A percentile compares a stretch with the other conserved stretches of the same genome.
Evolutionary conservation across 2,329 filamentous ascomycete species (phyloP).

Genomic region (Geosmithia flava): DNA sequence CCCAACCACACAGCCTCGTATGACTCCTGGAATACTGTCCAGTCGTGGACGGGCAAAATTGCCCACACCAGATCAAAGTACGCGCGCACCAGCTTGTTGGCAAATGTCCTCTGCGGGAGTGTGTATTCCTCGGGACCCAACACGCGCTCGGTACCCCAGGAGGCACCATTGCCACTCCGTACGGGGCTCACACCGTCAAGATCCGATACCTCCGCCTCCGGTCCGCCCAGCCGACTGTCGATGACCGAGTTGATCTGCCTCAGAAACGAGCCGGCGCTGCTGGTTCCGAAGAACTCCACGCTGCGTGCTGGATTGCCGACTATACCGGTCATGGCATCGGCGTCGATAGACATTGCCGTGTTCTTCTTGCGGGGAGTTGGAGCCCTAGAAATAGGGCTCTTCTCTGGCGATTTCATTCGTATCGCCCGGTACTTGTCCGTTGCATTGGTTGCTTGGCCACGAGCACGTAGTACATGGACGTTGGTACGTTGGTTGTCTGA

Average conservation of each 20-base stretch:
- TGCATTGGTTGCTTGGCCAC: no score
- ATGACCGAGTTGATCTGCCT: conserved; percentile 4
- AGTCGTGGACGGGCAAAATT: conserved; percentile 1
- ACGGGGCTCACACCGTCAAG: neutral
- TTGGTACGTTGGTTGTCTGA: no score
- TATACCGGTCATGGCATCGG: conserved; percentile 1
- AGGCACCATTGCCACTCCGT: neutral
- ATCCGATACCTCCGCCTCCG: neutral
- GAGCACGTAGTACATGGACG: no score
- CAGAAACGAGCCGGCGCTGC: conserved; percentile 2
- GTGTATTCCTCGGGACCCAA: neutral
- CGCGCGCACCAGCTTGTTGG: neutral
- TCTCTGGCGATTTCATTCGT: no score
- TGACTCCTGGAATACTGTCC: neutral
- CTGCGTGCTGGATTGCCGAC: neutral
- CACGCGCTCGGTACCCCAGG: no score
- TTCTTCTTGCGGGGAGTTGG: neutral
- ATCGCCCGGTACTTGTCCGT: no score
- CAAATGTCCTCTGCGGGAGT: conserved; percentile 1
- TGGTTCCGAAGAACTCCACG: conserved; percentile 2
- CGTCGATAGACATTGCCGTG: neutral
- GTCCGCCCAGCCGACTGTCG: neutral
- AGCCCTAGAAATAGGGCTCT: no score
- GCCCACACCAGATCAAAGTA: conserved; percentile 2
- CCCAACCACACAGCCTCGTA: conserved; percentile 1